Conservation (phyloP, 1,284 basidiomycete species). For the Pisolithus thermaeus region DNA sequence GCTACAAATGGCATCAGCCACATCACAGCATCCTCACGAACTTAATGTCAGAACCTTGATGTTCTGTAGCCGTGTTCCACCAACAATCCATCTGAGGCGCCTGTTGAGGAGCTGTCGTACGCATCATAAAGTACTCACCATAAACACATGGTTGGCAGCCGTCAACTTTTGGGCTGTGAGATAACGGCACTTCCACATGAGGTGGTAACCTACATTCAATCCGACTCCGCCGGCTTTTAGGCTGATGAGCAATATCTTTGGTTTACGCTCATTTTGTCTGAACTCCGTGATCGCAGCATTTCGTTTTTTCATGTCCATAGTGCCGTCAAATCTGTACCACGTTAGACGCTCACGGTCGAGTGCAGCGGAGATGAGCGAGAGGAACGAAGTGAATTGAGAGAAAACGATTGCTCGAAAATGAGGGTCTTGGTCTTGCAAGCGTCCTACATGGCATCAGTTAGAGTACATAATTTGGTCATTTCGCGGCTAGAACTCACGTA, state of each 20-base stretch:
- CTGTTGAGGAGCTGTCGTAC: constrained; percentile 1
- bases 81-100: constrained; percentile 84
- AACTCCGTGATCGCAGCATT: constrained; percentile 73
- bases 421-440: constrained; percentile 65
- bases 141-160: constrained; percentile 78
- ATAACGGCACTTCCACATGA: background rate
- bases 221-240: constrained; percentile 95
- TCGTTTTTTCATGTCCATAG: constrained; percentile 85
- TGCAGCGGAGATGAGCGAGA: constrained; percentile 76
- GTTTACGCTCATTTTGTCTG: constrained; percentile 57
- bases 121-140: constrained; percentile 43
- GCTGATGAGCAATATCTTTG: constrained; percentile 83
- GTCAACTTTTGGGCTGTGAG: constrained; percentile 47
- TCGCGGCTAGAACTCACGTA: constrained; percentile 41
- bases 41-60: constrained; percentile 62
- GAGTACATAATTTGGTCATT: background rate
- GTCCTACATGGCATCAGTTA: constrained; percentile 34
- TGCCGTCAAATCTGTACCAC: constrained; percentile 88
- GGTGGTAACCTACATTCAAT: constrained; percentile 54
- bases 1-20: constrained; percentile 34
- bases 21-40: constrained; percentile 6
- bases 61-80: constrained; percentile 91
- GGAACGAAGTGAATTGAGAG: constrained; percentile 81
- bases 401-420: constrained; percentile 84
- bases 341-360: constrained; percentile 70